phyloP scores from a whole-genome alignment of 164 flowering plant genomes.

The Berberis vulgaris region DNA sequence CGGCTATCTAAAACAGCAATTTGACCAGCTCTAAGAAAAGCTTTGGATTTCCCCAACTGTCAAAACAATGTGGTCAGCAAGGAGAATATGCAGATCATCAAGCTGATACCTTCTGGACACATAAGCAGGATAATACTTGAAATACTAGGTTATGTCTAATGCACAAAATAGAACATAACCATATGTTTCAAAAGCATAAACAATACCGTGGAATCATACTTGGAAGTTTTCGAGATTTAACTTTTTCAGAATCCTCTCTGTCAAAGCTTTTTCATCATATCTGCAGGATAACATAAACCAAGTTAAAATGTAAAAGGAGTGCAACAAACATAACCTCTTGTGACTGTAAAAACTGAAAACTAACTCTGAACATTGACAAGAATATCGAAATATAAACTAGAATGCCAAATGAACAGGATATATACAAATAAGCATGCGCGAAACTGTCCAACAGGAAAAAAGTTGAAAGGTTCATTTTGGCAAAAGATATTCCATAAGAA shows the following conservation, averaged over 20 bases:
- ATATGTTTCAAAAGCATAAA: neutral
- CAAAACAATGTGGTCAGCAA: conserved; percentile 3
- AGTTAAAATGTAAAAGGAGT: neutral
- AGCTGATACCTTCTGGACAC: conserved; percentile 3
- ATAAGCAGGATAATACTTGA: neutral
- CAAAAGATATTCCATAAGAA: neutral
- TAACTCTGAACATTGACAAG: too few species aligned
- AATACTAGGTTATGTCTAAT: neutral
- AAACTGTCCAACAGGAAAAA: too few species aligned
- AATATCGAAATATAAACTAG: too few species aligned
- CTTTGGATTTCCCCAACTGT: conserved; percentile 83
- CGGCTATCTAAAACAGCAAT: conserved; percentile 75
- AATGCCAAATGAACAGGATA: too few species aligned
- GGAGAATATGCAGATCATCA: neutral
- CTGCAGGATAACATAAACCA: conserved; percentile 28
- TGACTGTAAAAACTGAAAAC: neutral
- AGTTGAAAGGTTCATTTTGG: too few species aligned
- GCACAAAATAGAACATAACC: too few species aligned
- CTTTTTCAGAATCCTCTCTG: conserved; percentile 62
- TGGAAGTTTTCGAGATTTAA: conserved; percentile 79
- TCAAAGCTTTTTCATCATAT: conserved; percentile 57
- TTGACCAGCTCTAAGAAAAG: conserved; percentile 94
- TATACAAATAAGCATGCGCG: too few species aligned
- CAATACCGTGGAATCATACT: conserved; percentile 29
- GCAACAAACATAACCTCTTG: neutral